Evolutionary conservation across 768 basidiomycete species (phyloP).

Genomic region (Gloeostereum incarnatum): DNA sequence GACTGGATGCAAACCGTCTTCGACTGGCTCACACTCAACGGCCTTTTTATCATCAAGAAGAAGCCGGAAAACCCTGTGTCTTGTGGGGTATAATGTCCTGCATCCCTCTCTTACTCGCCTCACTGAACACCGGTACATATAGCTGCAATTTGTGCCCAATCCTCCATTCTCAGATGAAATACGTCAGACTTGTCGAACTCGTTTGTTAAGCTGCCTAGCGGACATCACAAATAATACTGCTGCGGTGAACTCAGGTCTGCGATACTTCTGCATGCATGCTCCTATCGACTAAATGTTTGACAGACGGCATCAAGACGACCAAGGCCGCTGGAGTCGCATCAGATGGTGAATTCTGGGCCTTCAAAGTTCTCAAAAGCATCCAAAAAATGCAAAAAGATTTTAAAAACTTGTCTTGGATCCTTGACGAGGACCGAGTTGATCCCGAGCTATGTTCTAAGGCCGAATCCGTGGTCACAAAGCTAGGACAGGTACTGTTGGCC

Average conservation of each 20-base stretch:
- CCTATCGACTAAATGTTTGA: slow-evolving; percentile 1
- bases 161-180: slow-evolving; percentile 69
- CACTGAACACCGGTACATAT: slow-evolving; percentile 2
- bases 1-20: slow-evolving; percentile 66
- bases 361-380: slow-evolving; percentile 51
- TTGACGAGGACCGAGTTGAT: slow-evolving; percentile 49
- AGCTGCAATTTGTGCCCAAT: slow-evolving; percentile 56
- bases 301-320: slow-evolving; percentile 36
- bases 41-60: slow-evolving; percentile 71
- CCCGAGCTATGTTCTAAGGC: slow-evolving; percentile 34
- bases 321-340: slow-evolving; percentile 56
- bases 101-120: not conserved
- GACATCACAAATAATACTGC: slow-evolving; percentile 57
- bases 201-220: slow-evolving; percentile 65
- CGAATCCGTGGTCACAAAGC: slow-evolving; percentile 25
- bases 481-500: slow-evolving; percentile 30
- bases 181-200: slow-evolving; percentile 56
- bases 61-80: slow-evolving; percentile 59
- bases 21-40: slow-evolving; percentile 77
- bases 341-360: slow-evolving; percentile 75
- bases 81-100: slow-evolving; percentile 43
- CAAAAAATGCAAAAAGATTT: slow-evolving; percentile 49
- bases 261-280: not conserved
- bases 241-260: slow-evolving; percentile 41
- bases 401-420: slow-evolving; percentile 53